Evolutionary conservation across 2,329 filamentous ascomycete genomes (phyloP).

Genomic region (Hymenoscyphus occultus): DNA sequence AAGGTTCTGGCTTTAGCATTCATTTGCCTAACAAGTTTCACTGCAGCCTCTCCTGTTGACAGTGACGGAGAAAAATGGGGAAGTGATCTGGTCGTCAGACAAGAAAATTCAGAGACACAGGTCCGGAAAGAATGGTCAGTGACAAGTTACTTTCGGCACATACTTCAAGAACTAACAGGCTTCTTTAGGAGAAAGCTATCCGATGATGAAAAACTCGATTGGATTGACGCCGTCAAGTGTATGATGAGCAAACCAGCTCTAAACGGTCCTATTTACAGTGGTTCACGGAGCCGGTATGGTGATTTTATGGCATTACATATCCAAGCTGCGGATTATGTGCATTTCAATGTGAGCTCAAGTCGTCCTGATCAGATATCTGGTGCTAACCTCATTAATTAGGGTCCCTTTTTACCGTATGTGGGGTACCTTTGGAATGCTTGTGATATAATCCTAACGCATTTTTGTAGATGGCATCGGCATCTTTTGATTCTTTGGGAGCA

Average conservation of each 20-base stretch:
- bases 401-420: slow-evolving; percentile 10
- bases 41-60: not conserved
- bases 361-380: not conserved
- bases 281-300: slow-evolving; percentile 47
- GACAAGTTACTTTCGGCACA: not conserved
- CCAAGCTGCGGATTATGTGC: slow-evolving; percentile 45
- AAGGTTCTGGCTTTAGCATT: not conserved
- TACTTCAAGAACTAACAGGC: not conserved
- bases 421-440: not conserved
- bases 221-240: slow-evolving; percentile 47
- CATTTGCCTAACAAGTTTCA: not conserved
- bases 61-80: not conserved
- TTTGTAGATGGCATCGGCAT: slow-evolving; percentile 38
- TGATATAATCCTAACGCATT: not conserved
- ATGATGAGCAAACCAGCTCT: slow-evolving; percentile 40
- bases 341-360: slow-evolving; percentile 33
- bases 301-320: slow-evolving; percentile 51
- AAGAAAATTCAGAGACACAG: not conserved
- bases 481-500: slow-evolving; percentile 37
- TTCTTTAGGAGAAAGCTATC: slow-evolving; percentile 34
- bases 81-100: not conserved
- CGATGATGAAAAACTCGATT: slow-evolving; percentile 38
- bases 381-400: slow-evolving; percentile 8
- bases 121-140: not conserved
- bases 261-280: slow-evolving; percentile 38